Conservation (phyloP, 805 yeast genomes). For the Metschnikowia colocasiae region DNA sequence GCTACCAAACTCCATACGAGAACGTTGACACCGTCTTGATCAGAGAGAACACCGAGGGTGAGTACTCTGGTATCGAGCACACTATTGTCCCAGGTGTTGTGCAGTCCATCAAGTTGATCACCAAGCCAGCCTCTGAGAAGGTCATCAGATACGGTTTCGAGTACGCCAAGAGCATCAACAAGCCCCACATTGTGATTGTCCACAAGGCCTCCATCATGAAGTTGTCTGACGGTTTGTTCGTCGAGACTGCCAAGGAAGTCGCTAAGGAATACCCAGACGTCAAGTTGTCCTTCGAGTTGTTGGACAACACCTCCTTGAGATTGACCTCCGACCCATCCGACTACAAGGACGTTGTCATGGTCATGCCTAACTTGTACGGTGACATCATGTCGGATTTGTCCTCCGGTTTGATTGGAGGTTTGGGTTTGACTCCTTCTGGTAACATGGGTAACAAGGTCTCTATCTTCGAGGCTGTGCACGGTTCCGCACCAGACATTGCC, state of each 20-base stretch:
- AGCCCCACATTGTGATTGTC: slow-evolving; percentile 87
- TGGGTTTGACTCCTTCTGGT: slow-evolving; percentile 98
- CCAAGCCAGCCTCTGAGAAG: slow-evolving; percentile 93
- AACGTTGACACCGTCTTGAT: slow-evolving; percentile 92
- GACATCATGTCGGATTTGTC: slow-evolving; percentile 97
- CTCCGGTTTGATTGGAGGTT: slow-evolving; percentile 97
- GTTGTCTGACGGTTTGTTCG: slow-evolving; percentile 95
- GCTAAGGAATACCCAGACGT: slow-evolving; percentile 91
- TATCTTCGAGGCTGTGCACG: slow-evolving; percentile 99
- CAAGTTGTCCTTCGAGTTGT: slow-evolving; percentile 75
- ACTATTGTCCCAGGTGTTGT: slow-evolving; percentile 97
- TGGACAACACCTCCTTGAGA: slow-evolving; percentile 92
- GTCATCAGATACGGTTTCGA: slow-evolving; percentile 96
- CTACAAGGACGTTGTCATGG: slow-evolving; percentile 87
- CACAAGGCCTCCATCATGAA: slow-evolving; percentile 99
- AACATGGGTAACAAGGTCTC: slow-evolving; percentile 98
- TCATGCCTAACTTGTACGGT: slow-evolving; percentile 99
- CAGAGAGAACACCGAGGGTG: slow-evolving; percentile 99
- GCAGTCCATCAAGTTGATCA: slow-evolving; percentile 95
- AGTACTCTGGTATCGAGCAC: slow-evolving; percentile 98
- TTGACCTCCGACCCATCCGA: slow-evolving; percentile 85
- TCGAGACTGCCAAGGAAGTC: slow-evolving; percentile 83
- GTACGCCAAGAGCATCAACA: slow-evolving; percentile 84
- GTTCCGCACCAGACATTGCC: slow-evolving; percentile 99
- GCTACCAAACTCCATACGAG: slow-evolving; percentile 86